These are phyloP conservation scores for Ascochyta rabiei DNA, from an alignment of 2,329 filamentous ascomycete genomes.

Conservation along the genomic window DNA sequence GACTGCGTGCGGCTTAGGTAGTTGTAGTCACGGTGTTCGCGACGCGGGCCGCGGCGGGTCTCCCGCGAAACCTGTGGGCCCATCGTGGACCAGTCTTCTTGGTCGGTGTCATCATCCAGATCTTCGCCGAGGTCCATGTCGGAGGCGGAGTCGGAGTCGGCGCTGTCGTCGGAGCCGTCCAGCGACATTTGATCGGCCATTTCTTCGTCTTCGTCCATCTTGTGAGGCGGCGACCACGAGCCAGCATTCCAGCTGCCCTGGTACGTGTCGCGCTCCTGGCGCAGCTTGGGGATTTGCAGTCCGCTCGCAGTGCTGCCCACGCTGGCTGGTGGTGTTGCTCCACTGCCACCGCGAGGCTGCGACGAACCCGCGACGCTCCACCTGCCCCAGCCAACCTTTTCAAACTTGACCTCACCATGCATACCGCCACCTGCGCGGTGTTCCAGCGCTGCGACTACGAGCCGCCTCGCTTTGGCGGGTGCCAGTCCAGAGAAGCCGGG, in stretches of 20 bases:
- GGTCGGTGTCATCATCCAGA: constrained; percentile 82
- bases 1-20: constrained; percentile 46
- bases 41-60: constrained; percentile 45
- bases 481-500: constrained; percentile 90
- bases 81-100: constrained; percentile 93
- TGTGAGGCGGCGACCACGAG: constrained; percentile 70
- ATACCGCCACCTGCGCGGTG: constrained; percentile 68
- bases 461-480: constrained; percentile 83
- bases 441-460: constrained; percentile 92
- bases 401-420: constrained; percentile 78
- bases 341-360: constrained; percentile 54
- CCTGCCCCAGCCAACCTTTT: constrained; percentile 96
- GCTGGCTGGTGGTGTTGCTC: constrained; percentile 59
- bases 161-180: constrained; percentile 55
- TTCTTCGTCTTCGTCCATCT: constrained; percentile 52
- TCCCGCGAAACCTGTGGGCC: constrained; percentile 65
- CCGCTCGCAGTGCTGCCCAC: constrained; percentile 48
- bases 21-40: constrained; percentile 48
- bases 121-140: constrained; percentile 74
- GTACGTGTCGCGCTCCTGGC: constrained; percentile 46
- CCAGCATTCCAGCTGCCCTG: constrained; percentile 69
- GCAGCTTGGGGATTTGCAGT: constrained; percentile 54
- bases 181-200: constrained; percentile 92
- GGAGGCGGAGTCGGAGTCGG: constrained; percentile 72
- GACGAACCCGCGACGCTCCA: constrained; percentile 74